These are phyloP conservation scores for Globisporangium spinosum DNA, from an alignment of 352 stramenopile genomes.

Conservation along the genomic window DNA sequence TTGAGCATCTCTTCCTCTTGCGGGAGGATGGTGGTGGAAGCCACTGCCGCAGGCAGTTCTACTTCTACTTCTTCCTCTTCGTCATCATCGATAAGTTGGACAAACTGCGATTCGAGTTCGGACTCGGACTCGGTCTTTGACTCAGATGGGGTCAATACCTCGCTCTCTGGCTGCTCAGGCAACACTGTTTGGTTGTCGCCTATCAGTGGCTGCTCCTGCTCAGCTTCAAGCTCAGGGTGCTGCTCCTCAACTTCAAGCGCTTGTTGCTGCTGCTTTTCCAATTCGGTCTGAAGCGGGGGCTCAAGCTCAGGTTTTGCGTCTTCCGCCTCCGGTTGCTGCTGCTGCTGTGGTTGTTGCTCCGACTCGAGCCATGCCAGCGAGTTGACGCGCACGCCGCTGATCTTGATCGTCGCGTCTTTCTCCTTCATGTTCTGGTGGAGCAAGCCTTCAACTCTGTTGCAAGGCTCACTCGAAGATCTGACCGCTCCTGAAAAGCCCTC, in stretches of 20 bases:
- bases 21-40: not conserved
- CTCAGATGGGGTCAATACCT: not conserved
- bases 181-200: not conserved
- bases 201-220: not conserved
- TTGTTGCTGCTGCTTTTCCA: not conserved
- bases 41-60: not conserved
- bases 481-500: conserved; percentile 37
- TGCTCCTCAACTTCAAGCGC: not conserved
- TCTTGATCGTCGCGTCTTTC: conserved; percentile 40
- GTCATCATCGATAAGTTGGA: not conserved
- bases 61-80: not conserved
- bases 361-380: conserved; percentile 16
- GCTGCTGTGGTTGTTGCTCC: not conserved
- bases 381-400: conserved; percentile 67
- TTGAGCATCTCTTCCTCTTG: not conserved
- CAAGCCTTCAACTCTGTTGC: conserved; percentile 10
- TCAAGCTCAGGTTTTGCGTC: not conserved
- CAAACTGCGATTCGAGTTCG: not conserved
- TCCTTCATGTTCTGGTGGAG: not conserved
- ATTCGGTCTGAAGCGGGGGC: not conserved
- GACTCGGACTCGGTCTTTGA: not conserved
- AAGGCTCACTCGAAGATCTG: conserved; percentile 43
- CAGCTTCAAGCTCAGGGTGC: not conserved
- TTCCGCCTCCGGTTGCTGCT: not conserved
- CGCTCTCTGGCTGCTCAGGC: not conserved